phyloP scores from a whole-genome alignment of 2,329 filamentous ascomycete genomes.

The Alternaria sp. region DNA sequence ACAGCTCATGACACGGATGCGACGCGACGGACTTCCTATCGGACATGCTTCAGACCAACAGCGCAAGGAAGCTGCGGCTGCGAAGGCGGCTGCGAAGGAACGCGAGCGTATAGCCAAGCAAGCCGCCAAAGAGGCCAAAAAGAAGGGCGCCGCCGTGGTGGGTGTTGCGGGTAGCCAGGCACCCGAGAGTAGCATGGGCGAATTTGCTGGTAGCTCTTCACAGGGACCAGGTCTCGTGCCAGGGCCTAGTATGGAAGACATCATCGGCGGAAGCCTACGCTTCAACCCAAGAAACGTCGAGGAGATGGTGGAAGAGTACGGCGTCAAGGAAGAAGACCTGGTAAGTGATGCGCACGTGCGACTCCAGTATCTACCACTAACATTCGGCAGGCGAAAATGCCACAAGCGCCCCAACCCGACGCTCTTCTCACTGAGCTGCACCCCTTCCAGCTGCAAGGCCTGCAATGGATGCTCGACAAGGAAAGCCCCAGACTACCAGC shows the following conservation, averaged over 20 bases:
- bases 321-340: constrained; percentile 72
- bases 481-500: constrained; percentile 72
- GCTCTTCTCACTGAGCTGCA: constrained; percentile 71
- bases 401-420: constrained; percentile 71
- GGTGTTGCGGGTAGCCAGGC: constrained; percentile 24
- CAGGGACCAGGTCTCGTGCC: constrained; percentile 38
- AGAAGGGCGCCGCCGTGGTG: constrained; percentile 33
- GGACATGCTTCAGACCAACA: constrained; percentile 48
- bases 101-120: constrained; percentile 55
- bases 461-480: constrained; percentile 81
- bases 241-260: constrained; percentile 63
- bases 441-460: constrained; percentile 77
- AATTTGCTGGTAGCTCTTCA: constrained; percentile 34
- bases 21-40: constrained; percentile 66
- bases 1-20: constrained; percentile 67
- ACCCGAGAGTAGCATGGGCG: constrained; percentile 28
- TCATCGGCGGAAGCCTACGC: constrained; percentile 69
- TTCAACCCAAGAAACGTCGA: constrained; percentile 71
- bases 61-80: constrained; percentile 61
- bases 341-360: constrained; percentile 12
- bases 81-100: constrained; percentile 63
- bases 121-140: constrained; percentile 39
- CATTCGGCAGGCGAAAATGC: constrained; percentile 63
- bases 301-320: constrained; percentile 72
- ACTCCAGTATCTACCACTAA: constrained; percentile 10